These are phyloP conservation scores for Thielaviopsis punctulata DNA, from an alignment of 2,329 filamentous ascomycete species.

Conservation along the genomic window DNA sequence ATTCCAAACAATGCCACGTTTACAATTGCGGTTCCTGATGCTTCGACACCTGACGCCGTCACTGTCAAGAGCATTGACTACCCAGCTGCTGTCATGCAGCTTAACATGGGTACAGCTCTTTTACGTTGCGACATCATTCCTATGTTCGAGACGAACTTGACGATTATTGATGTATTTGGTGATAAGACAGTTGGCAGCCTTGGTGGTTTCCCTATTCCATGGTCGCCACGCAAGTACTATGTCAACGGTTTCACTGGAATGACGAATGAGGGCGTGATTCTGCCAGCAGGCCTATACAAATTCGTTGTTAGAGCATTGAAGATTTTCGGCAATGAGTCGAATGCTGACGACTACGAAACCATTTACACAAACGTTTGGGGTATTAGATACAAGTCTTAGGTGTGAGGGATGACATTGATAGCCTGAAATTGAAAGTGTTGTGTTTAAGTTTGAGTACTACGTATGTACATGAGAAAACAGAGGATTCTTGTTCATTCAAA, in stretches of 20 bases:
- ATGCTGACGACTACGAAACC: neutral
- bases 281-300: constrained; percentile 1
- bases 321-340: neutral
- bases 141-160: neutral
- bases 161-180: neutral
- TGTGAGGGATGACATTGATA: no score
- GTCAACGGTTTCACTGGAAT: constrained; percentile 2
- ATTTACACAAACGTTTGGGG: neutral
- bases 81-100: constrained; percentile 1
- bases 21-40: neutral
- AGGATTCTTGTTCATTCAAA: no score
- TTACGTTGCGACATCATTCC: constrained; percentile 3
- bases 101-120: constrained; percentile 1
- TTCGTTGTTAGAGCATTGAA: neutral
- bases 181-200: neutral
- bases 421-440: no score
- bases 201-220: constrained; percentile 1
- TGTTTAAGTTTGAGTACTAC: no score
- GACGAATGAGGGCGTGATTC: neutral
- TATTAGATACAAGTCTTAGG: neutral
- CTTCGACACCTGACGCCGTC: neutral
- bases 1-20: neutral
- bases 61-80: neutral
- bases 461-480: no score
- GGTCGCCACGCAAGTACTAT: constrained; percentile 1